Conservation (phyloP, 2,329 filamentous ascomycete genomes). For the Biscogniauxia sp. region DNA sequence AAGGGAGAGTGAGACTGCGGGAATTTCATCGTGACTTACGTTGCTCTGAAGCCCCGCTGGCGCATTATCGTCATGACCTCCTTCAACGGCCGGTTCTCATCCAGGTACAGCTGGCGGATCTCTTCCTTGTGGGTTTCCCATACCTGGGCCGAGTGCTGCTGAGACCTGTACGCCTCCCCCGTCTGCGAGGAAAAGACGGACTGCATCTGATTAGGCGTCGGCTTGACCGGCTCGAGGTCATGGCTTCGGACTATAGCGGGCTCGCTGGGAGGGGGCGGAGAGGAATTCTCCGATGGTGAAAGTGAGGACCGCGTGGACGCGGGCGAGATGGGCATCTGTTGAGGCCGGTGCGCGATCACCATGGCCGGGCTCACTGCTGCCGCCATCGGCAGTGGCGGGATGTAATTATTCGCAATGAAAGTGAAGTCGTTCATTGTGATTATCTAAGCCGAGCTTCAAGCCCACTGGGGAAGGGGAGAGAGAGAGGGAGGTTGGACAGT, state of each 20-base stretch:
- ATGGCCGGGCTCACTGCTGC: slow-evolving; percentile 18
- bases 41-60: slow-evolving; percentile 47
- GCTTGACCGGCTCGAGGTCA: slow-evolving; percentile 20
- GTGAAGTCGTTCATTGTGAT: slow-evolving; percentile 27
- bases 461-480: not conserved
- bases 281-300: slow-evolving; percentile 15
- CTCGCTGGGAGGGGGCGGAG: slow-evolving; percentile 19
- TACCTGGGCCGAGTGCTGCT: slow-evolving; percentile 29
- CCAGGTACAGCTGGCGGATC: slow-evolving; percentile 46
- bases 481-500: not conserved
- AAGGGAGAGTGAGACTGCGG: not conserved
- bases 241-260: slow-evolving; percentile 14
- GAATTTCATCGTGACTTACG: slow-evolving; percentile 35
- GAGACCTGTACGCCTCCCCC: slow-evolving; percentile 30
- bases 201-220: slow-evolving; percentile 26
- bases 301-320: slow-evolving; percentile 18
- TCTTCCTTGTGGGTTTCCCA: slow-evolving; percentile 48
- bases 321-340: slow-evolving; percentile 18
- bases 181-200: slow-evolving; percentile 32
- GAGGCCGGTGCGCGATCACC: slow-evolving; percentile 23
- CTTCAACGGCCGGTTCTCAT: slow-evolving; percentile 50
- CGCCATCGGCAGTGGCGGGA: slow-evolving; percentile 2
- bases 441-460: not conserved
- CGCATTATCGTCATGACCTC: slow-evolving; percentile 53
- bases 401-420: slow-evolving; percentile 22